Evolutionary conservation across 192 early-diverging fungal genomes (phyloP), one percentile per base, ranked within the genome.

Genomic region (Bifiguratus adelaidae): DNA sequence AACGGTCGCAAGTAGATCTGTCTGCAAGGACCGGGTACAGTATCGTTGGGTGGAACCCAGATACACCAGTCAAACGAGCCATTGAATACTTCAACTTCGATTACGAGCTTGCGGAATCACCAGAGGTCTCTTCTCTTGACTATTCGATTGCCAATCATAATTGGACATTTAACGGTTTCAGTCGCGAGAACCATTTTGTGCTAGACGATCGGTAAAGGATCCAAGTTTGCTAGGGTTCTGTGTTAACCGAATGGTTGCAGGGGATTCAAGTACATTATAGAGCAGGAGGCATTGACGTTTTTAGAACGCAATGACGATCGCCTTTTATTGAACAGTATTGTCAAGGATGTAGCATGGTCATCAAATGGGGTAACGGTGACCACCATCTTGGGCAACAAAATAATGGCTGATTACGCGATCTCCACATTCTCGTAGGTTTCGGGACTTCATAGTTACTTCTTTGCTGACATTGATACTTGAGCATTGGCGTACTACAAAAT

Each of bases 401-500:
- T 62, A 20, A 23, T 49, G 12, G 60, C 60, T 5, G 65, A 67
- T 3, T 53, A 50, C 46, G 61, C 52, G 11, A 58, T 67, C 15
- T 62, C 50, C 29, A 67, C 65, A 18, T 67, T 67, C 27, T 53
- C 60, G 43, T 65, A 47, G 32, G 41, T 37, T 16, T n/a, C 4
- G 1, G 9, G 23, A 27, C 0, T 19, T 50, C 11, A n/a, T n/a
- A n/a, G n/a, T n/a, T 13, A 7, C 32, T 33, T 33, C 32, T 9
- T 8, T 33, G 32, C n/a, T 33, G n/a, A n/a, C 32, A 33, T 33
- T 33, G 32, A n/a, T 8, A 33, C n/a, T 33, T 33, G n/a, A 58
- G 62, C 18, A 25, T 67, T 18, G 65, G 60, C 24, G 65, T 67
- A n/a, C 32, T 62, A 12, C 65, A 67, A 36, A 35, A 42, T 36